Conservation (phyloP, 208 protist genomes). For the Trypanosoma boissoni region DNA sequence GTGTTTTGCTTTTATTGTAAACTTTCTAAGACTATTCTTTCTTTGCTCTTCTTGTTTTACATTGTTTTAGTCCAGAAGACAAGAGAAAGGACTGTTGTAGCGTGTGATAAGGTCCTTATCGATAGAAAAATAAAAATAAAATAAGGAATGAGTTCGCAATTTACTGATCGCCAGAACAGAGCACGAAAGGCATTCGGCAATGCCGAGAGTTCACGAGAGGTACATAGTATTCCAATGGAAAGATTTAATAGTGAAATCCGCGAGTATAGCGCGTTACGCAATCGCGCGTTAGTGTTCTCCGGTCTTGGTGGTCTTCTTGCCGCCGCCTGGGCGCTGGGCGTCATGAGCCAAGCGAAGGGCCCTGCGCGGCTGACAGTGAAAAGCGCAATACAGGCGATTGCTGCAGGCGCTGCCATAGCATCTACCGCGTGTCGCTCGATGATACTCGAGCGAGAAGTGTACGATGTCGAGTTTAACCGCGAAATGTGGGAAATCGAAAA, state of each 20-base stretch:
- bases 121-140: too few species aligned
- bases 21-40: neutral
- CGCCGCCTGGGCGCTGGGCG: conserved; percentile 40
- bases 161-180: conserved; percentile 37
- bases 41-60: conserved; percentile 6
- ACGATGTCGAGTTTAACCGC: conserved; percentile 85
- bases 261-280: conserved; percentile 76
- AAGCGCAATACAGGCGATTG: conserved; percentile 33
- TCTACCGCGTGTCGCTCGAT: conserved; percentile 49
- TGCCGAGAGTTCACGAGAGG: conserved; percentile 48
- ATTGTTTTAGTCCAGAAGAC: conserved; percentile 14
- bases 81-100: too few species aligned
- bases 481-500: conserved; percentile 95
- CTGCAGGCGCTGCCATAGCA: conserved; percentile 40
- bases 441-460: conserved; percentile 65
- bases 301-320: conserved; percentile 41
- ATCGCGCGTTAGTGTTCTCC: conserved; percentile 64
- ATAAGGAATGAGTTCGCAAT: conserved; percentile 31
- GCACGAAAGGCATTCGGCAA: conserved; percentile 70
- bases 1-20: neutral
- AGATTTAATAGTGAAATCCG: conserved; percentile 85
- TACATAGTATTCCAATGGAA: conserved; percentile 72
- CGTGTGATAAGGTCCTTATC: too few species aligned
- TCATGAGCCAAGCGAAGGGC: conserved; percentile 11
- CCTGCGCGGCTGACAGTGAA: conserved; percentile 18